These are phyloP conservation scores for Neurospora sp. DNA, from an alignment of 2,329 filamentous ascomycete genomes.

Conservation along the genomic window DNA sequence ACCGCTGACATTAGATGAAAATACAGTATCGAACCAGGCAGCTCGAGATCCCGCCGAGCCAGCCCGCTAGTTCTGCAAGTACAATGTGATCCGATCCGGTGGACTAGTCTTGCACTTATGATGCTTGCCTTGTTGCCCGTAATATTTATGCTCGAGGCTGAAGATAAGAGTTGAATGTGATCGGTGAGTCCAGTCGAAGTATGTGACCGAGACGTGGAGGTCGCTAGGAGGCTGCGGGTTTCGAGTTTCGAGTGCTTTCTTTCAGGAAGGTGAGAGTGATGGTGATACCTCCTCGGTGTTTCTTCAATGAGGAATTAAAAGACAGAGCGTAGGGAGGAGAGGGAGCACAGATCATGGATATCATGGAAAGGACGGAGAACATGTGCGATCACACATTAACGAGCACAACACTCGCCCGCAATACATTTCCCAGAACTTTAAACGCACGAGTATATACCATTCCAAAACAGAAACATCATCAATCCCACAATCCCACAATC, in stretches of 20 bases:
- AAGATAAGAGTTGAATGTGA: background rate
- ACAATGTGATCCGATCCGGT: background rate
- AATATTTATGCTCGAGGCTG: background rate
- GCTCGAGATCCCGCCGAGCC: no score
- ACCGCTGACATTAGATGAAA: background rate
- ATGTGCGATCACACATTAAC: background rate
- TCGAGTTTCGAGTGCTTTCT: no score
- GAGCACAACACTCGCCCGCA: background rate
- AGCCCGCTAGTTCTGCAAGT: background rate
- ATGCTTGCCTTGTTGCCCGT: background rate
- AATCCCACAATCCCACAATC: background rate
- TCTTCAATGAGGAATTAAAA: no score
- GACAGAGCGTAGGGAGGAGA: background rate
- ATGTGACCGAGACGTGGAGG: no score
- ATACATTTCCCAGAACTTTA: background rate
- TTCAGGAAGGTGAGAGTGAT: no score
- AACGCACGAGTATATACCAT: background rate
- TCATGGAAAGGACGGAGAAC: no score
- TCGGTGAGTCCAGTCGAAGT: background rate
- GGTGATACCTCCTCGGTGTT: no score
- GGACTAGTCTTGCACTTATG: background rate
- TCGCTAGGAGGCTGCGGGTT: no score
- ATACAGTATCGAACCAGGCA: background rate
- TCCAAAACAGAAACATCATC: background rate
- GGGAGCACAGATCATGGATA: background rate